Conservation (phyloP, 306 rosid species). For the Nissolia schottii region DNA sequence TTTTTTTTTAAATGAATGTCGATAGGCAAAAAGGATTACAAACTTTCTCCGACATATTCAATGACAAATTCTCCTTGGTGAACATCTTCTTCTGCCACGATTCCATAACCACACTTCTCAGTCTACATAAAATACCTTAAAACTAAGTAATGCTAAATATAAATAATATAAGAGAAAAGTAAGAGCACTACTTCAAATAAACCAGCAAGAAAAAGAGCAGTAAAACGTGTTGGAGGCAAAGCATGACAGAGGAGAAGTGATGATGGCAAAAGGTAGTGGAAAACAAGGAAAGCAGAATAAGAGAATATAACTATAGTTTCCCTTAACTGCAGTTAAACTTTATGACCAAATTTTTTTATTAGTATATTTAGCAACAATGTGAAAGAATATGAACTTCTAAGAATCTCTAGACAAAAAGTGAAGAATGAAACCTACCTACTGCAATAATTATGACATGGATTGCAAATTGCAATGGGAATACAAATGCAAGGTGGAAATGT, state of each 20-base stretch:
- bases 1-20: neutral
- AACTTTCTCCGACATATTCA: constrained; percentile 98
- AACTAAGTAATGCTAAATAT: constrained; percentile 14
- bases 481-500: neutral
- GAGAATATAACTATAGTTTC: neutral
- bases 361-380: no score
- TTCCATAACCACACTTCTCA: constrained; percentile 93
- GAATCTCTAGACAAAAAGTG: no score
- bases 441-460: neutral
- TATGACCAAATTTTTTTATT: no score
- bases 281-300: neutral
- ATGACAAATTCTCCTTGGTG: constrained; percentile 82
- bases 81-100: constrained; percentile 85
- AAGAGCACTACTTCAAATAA: neutral
- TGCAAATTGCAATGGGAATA: neutral
- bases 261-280: neutral
- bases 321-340: neutral
- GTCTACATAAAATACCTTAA: constrained; percentile 57
- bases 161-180: neutral
- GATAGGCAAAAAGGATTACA: neutral
- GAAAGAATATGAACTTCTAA: no score
- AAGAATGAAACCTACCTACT: neutral
- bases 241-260: neutral
- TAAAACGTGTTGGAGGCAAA: neutral
- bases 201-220: neutral